phyloP scores from a whole-genome alignment of 768 basidiomycete genomes.

The Mycena rebaudengoi region DNA sequence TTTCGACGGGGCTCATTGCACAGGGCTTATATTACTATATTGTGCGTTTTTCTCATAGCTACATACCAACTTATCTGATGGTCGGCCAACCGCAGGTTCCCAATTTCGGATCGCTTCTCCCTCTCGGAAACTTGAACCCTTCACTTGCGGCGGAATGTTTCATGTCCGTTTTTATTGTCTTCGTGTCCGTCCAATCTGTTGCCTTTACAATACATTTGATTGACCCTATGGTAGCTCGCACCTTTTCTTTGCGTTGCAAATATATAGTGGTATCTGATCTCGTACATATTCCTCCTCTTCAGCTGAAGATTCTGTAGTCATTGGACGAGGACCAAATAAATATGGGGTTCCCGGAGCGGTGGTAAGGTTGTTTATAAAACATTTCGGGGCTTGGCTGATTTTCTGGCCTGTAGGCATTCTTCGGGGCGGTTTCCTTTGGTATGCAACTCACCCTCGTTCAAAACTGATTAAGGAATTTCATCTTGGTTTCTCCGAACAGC shows the following conservation, averaged over 20 bases:
- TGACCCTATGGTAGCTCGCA: background rate
- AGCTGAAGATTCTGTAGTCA: background rate
- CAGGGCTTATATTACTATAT: background rate
- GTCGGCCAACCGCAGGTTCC: background rate
- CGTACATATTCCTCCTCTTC: background rate
- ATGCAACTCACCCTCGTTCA: background rate
- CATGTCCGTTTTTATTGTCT: constrained; percentile 15
- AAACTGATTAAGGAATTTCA: too few species aligned
- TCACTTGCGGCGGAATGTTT: constrained; percentile 12
- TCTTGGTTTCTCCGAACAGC: background rate
- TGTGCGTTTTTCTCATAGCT: background rate
- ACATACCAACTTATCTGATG: background rate
- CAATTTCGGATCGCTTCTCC: constrained; percentile 14
- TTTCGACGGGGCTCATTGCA: background rate
- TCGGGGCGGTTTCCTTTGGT: background rate
- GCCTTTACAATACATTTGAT: background rate
- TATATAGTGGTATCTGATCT: constrained; percentile 7
- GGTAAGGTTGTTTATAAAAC: background rate
- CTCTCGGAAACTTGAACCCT: constrained; percentile 3
- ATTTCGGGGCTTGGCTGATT: background rate
- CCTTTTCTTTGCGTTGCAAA: constrained; percentile 16
- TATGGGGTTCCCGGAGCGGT: background rate
- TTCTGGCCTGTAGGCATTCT: background rate
- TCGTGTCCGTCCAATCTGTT: background rate
- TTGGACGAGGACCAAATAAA: background rate